Evolutionary conservation across 208 protist species (phyloP).

Genomic region (Naegleria lovaniensis): DNA sequence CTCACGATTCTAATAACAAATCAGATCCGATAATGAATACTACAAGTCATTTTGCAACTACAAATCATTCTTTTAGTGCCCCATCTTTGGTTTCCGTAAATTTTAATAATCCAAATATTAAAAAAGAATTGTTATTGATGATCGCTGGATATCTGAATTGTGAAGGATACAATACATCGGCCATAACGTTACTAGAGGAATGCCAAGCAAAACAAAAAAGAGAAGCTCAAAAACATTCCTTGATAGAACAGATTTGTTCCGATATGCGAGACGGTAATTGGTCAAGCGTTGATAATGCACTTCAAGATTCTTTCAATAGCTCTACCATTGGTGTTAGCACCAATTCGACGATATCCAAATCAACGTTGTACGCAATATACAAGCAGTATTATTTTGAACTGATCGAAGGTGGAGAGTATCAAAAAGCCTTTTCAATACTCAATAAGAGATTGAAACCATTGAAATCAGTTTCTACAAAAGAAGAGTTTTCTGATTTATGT

Average conservation of each 20-base stretch:
- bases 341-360: neutral
- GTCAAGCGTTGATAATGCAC: neutral
- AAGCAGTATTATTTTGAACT: slow-evolving; percentile 18
- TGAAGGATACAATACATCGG: neutral
- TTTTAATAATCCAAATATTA: no score
- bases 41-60: no score
- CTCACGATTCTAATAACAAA: no score
- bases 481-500: neutral
- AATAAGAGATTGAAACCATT: slow-evolving; percentile 15
- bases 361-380: neutral
- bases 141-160: slow-evolving; percentile 14
- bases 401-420: neutral
- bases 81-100: no score
- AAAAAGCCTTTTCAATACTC: slow-evolving; percentile 10
- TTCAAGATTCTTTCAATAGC: neutral
- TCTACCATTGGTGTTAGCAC: neutral
- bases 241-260: neutral
- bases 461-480: neutral
- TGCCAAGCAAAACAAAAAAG: neutral
- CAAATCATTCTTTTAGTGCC: no score
- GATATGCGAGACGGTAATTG: neutral
- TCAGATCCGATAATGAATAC: no score
- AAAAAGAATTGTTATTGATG: neutral
- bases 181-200: neutral
- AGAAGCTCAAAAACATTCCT: neutral